Conservation (phyloP, 2,329 filamentous ascomycete species). For the Phaeoacremonium minimum region DNA sequence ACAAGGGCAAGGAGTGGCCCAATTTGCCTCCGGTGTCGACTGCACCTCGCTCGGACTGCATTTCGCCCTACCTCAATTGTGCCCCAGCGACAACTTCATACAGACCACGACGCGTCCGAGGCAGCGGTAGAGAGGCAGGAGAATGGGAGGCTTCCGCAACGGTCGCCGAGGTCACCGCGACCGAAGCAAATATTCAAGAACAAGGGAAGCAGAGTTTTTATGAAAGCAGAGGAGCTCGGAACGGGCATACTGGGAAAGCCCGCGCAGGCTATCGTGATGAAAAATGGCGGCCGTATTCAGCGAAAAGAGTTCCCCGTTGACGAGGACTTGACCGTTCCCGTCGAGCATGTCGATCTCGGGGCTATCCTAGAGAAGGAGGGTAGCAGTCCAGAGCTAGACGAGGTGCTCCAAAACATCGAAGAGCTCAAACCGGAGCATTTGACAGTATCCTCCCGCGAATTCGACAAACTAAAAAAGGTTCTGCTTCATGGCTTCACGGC, state of each 20-base stretch:
- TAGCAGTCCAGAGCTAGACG: constrained; percentile 17
- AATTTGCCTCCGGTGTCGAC: constrained; percentile 32
- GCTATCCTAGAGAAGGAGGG: constrained; percentile 10
- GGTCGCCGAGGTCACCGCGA: too few relatives aligned
- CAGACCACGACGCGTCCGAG: constrained; percentile 9
- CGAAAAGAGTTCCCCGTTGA: constrained; percentile 2
- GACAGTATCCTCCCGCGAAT: constrained; percentile 32
- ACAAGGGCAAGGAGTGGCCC: constrained; percentile 23
- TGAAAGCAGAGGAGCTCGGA: constrained; percentile 16
- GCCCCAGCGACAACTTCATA: constrained; percentile 3
- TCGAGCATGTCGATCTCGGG: not conserved
- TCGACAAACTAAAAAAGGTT: constrained; percentile 29
- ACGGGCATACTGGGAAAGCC: constrained; percentile 30
- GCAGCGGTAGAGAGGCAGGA: constrained; percentile 2
- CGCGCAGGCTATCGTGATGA: constrained; percentile 43
- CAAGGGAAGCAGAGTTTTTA: constrained; percentile 9
- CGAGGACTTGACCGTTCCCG: not conserved
- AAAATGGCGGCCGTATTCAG: constrained; percentile 19
- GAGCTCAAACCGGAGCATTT: constrained; percentile 39
- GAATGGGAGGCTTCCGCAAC: not conserved
- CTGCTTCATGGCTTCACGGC: constrained; percentile 42
- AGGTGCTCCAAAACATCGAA: constrained; percentile 41
- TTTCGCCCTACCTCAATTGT: constrained; percentile 5
- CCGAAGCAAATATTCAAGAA: constrained; percentile 8
- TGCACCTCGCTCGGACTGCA: constrained; percentile 23